Evolutionary conservation across 495 filamentous ascomycete genomes (phyloP).

Genomic region (Penicillium angulare): DNA sequence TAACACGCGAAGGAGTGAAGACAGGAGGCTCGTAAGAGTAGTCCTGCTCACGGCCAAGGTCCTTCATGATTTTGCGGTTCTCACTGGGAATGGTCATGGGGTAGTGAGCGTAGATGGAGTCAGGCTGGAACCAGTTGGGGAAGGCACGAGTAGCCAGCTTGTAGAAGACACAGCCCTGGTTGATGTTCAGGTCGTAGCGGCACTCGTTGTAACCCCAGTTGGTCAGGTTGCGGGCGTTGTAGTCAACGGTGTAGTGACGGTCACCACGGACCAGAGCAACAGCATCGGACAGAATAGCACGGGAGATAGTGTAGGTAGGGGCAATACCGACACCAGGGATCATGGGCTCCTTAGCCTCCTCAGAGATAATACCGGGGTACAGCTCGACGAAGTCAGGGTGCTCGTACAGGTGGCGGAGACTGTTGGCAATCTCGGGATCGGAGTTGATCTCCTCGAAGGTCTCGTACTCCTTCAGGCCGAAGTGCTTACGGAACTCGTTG

Average conservation of each 20-base stretch:
- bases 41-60: constrained; percentile 65
- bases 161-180: constrained; percentile 83
- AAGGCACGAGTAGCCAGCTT: constrained; percentile 79
- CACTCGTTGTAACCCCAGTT: constrained; percentile 75
- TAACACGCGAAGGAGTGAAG: constrained; percentile 48
- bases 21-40: constrained; percentile 69
- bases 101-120: constrained; percentile 86
- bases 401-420: constrained; percentile 54
- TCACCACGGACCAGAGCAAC: constrained; percentile 55
- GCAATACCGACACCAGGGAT: constrained; percentile 54
- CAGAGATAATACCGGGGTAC: constrained; percentile 59
- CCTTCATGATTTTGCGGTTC: constrained; percentile 69
- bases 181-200: constrained; percentile 68
- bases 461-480: constrained; percentile 54
- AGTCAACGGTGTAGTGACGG: constrained; percentile 57
- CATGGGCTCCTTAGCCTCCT: constrained; percentile 54
- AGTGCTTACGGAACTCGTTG: constrained; percentile 64
- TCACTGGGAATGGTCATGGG: constrained; percentile 78
- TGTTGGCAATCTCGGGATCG: constrained; percentile 52
- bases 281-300: constrained; percentile 54
- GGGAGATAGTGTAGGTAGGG: constrained; percentile 58
- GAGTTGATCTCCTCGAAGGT: constrained; percentile 64
- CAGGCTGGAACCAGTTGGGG: constrained; percentile 72
- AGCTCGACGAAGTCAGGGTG: constrained; percentile 64
- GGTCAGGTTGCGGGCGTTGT: constrained; percentile 74